Percentiles rank a stretch among this genome's conserved stretches.
Evolutionary conservation across 2,329 filamentous ascomycete genomes (phyloP).

Genomic region (Diaporthe nobilis): DNA sequence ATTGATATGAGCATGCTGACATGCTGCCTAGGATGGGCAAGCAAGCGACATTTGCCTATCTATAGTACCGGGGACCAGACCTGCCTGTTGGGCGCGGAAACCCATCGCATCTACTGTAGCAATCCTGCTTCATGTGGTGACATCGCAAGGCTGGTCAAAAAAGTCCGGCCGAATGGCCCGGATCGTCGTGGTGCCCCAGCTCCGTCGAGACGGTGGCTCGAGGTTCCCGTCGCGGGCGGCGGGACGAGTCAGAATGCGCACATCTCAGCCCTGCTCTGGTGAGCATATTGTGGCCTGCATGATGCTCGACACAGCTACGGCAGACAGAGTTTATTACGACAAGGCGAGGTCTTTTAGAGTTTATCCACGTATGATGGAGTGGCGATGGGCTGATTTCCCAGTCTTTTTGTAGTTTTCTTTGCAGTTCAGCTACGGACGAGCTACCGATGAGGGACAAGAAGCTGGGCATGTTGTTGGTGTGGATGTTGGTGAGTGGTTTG

Average conservation of each 20-base stretch:
- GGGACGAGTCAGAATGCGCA: slow-evolving; percentile 17
- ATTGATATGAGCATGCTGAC: background rate
- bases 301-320: background rate
- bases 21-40: background rate
- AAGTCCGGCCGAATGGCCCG: slow-evolving; percentile 17
- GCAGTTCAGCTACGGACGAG: background rate
- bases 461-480: background rate
- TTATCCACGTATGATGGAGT: background rate
- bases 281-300: slow-evolving; percentile 6
- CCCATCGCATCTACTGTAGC: background rate
- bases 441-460: background rate
- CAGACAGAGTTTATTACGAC: background rate
- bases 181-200: slow-evolving; percentile 13
- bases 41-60: slow-evolving; percentile 16
- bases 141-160: slow-evolving; percentile 13
- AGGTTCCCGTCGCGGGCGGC: background rate
- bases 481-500: background rate
- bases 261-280: slow-evolving; percentile 15
- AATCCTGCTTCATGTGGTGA: slow-evolving; percentile 26
- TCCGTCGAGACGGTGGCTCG: background rate
- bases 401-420: background rate
- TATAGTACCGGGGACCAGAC: background rate
- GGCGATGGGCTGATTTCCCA: background rate
- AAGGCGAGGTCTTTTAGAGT: background rate
- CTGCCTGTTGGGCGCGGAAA: background rate